Conservation (phyloP, 176 grass and related monocot species). For the Panicum miliaceum region DNA sequence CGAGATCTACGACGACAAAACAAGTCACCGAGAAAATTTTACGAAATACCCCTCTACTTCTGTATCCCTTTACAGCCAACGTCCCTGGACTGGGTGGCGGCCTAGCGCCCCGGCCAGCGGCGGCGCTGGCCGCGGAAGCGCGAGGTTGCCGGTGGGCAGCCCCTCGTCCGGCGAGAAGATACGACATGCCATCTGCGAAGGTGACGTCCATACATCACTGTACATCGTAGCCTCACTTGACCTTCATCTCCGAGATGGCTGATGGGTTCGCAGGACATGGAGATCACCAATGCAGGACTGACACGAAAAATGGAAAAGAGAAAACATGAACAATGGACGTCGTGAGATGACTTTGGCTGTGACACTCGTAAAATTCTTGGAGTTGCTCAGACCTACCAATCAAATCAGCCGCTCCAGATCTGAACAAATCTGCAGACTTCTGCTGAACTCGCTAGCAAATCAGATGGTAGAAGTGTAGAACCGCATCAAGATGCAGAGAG, state of each 20-base stretch:
- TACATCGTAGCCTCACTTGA: too few species aligned
- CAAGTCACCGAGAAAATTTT: neutral
- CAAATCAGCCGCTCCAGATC: neutral
- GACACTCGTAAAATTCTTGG: neutral
- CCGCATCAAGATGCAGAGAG: neutral
- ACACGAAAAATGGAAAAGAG: neutral
- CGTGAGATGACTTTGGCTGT: neutral
- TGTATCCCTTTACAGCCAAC: neutral
- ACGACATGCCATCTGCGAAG: too few species aligned
- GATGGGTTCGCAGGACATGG: too few species aligned
- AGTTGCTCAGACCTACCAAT: neutral
- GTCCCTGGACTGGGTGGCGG: neutral
- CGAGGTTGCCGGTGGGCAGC: neutral
- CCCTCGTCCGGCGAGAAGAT: neutral
- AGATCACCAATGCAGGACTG: neutral
- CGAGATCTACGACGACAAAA: neutral
- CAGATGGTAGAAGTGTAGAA: neutral
- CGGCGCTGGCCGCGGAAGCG: neutral
- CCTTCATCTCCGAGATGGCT: too few species aligned
- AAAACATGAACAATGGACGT: too few species aligned
- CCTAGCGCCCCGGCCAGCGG: neutral
- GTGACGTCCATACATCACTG: too few species aligned
- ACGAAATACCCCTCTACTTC: neutral
- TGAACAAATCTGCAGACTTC: neutral
- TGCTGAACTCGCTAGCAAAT: neutral